Base-by-base conservation (phyloP, 805 yeast genomes). In the Candida dajiaensis region DNA sequence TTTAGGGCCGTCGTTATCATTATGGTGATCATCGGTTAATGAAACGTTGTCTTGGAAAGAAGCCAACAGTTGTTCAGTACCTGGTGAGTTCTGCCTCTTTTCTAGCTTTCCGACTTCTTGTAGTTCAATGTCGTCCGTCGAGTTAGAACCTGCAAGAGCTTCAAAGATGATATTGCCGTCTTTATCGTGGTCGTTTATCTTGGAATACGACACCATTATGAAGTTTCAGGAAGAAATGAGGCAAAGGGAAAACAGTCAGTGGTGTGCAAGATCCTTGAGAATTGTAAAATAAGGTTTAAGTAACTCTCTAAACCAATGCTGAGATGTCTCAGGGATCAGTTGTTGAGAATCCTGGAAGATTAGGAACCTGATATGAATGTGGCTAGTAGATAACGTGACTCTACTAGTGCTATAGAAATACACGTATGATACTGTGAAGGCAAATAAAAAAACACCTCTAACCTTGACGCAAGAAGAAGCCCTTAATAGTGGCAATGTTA, bases 151-250 rank as follows among this genome's bases (percentile, higher is more conserved):
- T 2, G 21, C 6, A 8, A 45, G 44, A 8, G 46, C 50, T 16
- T 50, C 48, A 29, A 42, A 50, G 8, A 49, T 31, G 8, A 42
- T 37, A 19, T 48, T 42, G n/a, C 38, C 28, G 18, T 36, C 40
- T 12, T 43, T 46, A 6, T 22, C 35, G n/a, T 28, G 37, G 7
- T 25, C 39, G 23, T 33, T 29, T 10, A 43, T 38, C 18, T 20
- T 41, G 12, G 44, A 38, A 25, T 49, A 44, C 19, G 44, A 35
- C 20, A 40, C 46, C 50, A 50, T 50, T 3, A n/a, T 28, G 7
- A 3, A 28, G 31, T 28, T 13, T 28, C n/a, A 28, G 31, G 31
- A 13, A 28, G 4, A 28, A 28, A 25, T 25, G 12, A 28, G 31
- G n/a, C 15, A 13, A 13, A 8, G 31, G 31, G 31, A 25, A 10